These are phyloP conservation scores for Aaosphaeria pasadenensis DNA, from an alignment of 2,329 filamentous ascomycete genomes.

Conservation along the genomic window DNA sequence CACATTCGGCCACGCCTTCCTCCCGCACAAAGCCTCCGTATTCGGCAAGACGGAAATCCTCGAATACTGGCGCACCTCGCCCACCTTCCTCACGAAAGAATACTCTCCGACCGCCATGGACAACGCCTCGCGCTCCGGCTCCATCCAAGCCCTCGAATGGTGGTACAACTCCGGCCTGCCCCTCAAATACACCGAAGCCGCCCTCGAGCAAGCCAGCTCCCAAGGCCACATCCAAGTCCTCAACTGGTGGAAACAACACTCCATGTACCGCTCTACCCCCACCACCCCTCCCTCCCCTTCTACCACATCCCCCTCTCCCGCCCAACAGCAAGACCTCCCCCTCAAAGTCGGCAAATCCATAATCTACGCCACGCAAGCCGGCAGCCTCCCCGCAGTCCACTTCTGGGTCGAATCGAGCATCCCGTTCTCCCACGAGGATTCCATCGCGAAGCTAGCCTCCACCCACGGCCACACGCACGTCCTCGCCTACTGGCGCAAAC, in stretches of 20 bases:
- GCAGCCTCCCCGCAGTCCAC: conserved; percentile 70
- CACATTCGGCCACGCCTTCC: conserved; percentile 75
- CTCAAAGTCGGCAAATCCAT: conserved; percentile 84
- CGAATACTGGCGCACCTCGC: conserved; percentile 86
- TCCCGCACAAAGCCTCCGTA: conserved; percentile 86
- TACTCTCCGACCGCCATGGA: conserved; percentile 85
- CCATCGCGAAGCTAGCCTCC: conserved; percentile 78
- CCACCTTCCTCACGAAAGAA: conserved; percentile 79
- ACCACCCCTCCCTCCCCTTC: conserved; percentile 12
- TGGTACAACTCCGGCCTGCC: conserved; percentile 81
- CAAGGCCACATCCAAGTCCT: conserved; percentile 83
- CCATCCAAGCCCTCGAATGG: conserved; percentile 83
- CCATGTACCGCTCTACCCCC: conserved; percentile 42
- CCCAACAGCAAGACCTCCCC: conserved; percentile 38
- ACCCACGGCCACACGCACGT: conserved; percentile 82
- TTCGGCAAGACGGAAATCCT: conserved; percentile 82
- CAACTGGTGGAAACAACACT: conserved; percentile 86
- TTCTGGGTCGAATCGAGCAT: conserved; percentile 89
- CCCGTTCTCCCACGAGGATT: conserved; percentile 74
- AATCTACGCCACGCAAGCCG: conserved; percentile 78
- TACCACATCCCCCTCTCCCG: background rate
- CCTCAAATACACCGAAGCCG: conserved; percentile 80
- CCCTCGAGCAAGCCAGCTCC: conserved; percentile 82
- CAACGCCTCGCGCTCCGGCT: conserved; percentile 80
- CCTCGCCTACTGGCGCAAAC: conserved; percentile 75